Percentiles rank a stretch among this genome's conserved stretches.
phyloP scores from a whole-genome alignment of 495 filamentous ascomycete genomes.

The Diplogelasinospora grovesii region DNA sequence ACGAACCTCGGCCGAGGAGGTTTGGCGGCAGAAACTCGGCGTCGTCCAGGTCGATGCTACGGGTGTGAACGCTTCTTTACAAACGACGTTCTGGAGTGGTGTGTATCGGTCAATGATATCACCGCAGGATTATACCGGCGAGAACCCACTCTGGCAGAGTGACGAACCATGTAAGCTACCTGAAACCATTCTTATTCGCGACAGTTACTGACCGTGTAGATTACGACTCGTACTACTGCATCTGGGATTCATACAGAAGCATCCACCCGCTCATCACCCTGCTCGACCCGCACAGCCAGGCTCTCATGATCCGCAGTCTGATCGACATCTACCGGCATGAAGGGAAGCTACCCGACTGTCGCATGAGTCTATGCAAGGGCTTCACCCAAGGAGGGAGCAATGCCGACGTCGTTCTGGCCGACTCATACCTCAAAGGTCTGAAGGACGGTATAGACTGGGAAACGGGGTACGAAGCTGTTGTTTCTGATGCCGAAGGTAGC shows the following conservation, averaged over 20 bases:
- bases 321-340: conserved; percentile 65
- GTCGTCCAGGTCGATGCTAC: conserved; percentile 48
- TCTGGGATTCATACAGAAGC: conserved; percentile 68
- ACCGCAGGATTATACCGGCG: conserved; percentile 69
- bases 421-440: conserved; percentile 62
- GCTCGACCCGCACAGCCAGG: conserved; percentile 57
- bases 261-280: conserved; percentile 63
- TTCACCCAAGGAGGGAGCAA: conserved; percentile 70
- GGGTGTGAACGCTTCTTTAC: conserved; percentile 48
- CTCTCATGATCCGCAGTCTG: conserved; percentile 58
- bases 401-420: conserved; percentile 62
- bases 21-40: conserved; percentile 56
- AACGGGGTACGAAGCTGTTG: conserved; percentile 59
- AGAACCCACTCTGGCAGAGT: conserved; percentile 66
- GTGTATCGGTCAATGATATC: conserved; percentile 58
- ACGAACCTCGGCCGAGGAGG: conserved; percentile 41
- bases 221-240: conserved; percentile 57
- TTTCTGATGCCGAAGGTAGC: conserved; percentile 66
- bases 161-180: conserved; percentile 58
- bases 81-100: conserved; percentile 62
- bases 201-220: conserved; percentile 7
- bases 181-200: conserved; percentile 21
- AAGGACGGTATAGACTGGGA: conserved; percentile 55
- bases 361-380: conserved; percentile 59
- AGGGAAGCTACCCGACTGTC: conserved; percentile 53